Base-by-base conservation (phyloP, 2,329 filamentous ascomycete genomes). In the Verticillium klebahnii region DNA sequence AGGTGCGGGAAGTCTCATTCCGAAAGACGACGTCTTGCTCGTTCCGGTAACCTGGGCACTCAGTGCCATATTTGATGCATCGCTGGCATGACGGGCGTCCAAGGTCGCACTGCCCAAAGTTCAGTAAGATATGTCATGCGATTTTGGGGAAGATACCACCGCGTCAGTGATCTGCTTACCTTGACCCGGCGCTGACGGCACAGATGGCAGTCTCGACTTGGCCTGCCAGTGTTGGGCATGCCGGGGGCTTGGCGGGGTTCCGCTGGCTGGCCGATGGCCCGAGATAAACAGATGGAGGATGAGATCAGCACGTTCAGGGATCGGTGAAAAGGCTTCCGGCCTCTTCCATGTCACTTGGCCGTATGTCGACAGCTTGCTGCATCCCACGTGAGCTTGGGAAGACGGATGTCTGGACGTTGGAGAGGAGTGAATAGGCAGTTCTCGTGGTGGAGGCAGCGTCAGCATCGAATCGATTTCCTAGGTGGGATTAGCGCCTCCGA, bases 201-300 rank as follows among this genome's bases (percentile, higher is more conserved):
- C 45, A 78, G 70, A 58, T 78, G 75, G 61, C 76, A 78, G 66
- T 78, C 75, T 56, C 70, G 70, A 64, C 76, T 78, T 23, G 76
- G 76, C 63, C 70, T 73, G 36, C 76, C 76, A 29, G 71, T 77
- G 67, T 78, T 78, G 36, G 76, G 76, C 76, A 78, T 78, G 59
- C 45, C 62, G 60, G 31, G 14, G 50, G 29, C 19, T 45, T 17
- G n/a, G 17, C 9, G 39, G 45, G 45, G 45, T 23, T 23, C n/a
- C 45, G 19, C 45, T 23, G 45, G 19, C 45, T n/a, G 19, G n/a
- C 37, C 12, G 37, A 29, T 29, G 9, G 34, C 34, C 34, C 14
- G 34, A 36, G 34, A 14, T 4, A 29, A 14, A 36, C 34, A 11
- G 34, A 7, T 36, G 34, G 9, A 14, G 34, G 34, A 14, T 9